phyloP scores from a whole-genome alignment of 306 rosid species.

The Dryas alaskensis region DNA sequence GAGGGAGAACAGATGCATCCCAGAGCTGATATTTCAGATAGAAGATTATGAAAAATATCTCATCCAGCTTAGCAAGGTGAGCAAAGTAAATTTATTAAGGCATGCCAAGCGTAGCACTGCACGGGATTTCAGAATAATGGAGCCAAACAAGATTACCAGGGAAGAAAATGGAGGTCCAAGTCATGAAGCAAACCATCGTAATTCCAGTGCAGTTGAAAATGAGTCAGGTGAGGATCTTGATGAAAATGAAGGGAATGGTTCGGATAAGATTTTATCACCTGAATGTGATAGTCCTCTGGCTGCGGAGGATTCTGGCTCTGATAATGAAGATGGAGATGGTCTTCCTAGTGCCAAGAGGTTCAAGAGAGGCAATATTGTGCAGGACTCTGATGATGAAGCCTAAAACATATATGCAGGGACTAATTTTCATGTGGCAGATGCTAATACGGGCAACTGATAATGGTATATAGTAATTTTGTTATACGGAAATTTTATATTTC shows the following conservation, averaged over 20 bases:
- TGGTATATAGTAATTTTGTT: neutral
- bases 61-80: conserved; percentile 42
- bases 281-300: conserved; percentile 20
- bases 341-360: conserved; percentile 32
- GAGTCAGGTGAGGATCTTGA: conserved; percentile 25
- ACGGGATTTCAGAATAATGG: conserved; percentile 36
- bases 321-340: conserved; percentile 26
- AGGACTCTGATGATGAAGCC: conserved; percentile 38
- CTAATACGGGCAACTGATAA: neutral
- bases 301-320: conserved; percentile 29
- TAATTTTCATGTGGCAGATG: too few species aligned
- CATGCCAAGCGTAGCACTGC: conserved; percentile 46
- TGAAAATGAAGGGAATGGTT: conserved; percentile 18
- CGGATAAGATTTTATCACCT: conserved; percentile 30
- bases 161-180: conserved; percentile 27
- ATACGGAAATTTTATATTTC: neutral
- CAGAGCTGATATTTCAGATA: conserved; percentile 41
- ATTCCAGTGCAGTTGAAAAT: conserved; percentile 22
- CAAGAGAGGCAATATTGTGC: conserved; percentile 28
- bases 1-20: conserved; percentile 44
- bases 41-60: conserved; percentile 46
- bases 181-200: conserved; percentile 14
- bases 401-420: neutral
- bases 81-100: conserved; percentile 40
- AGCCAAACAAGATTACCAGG: neutral